Evolutionary conservation across 148 eudicot genomes (phyloP), one percentile per base, ranked within the genome.

Genomic region (Pharnaceum exiguum): DNA sequence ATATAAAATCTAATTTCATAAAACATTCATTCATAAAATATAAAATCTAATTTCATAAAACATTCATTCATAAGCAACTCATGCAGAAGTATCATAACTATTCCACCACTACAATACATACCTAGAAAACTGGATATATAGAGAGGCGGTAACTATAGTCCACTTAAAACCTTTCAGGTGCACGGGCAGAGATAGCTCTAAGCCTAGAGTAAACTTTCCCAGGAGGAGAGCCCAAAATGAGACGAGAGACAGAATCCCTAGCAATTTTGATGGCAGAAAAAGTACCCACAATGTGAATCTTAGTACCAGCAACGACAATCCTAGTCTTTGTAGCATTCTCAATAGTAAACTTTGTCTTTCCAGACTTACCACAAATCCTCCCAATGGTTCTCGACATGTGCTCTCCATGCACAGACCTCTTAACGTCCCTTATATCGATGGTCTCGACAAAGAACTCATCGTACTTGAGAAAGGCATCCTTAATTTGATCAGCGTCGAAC

Each of bases 301-400:
- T n/a, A 1, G 48, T 10, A 15, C 29, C 59, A 3, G 71, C 72
- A 60, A 60, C 48, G 17, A 61, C 60, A 46, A 69, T 54, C 39
- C 61, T 35, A 46, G 39, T 26, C 30, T 29, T 55, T 29, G 49
- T 46, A 5, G 85, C 66, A 45, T 83, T 83, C 71, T 83, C 89
- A 42, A 83, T 79, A 1, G 79, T 75, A 40, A 79, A 79, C 49
- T 75, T 83, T 0, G 84, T 77, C 39, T 63, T 79, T 22, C 89
- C 89, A 22, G 76, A 82, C 64, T 79, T 79, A 17, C 89, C 89
- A 29, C 77, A 77, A 25, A 83, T 25, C 67, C 89, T 79, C 17
- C 84, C 89, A 5, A 83, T 83, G 7, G 85, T 78, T 25, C 85
- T 70, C 9, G 74, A 74, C 46, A 83, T 51, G 39, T 83, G 89